phyloP scores from a whole-genome alignment of 768 basidiomycete genomes.

The Termitomyces sp. region DNA sequence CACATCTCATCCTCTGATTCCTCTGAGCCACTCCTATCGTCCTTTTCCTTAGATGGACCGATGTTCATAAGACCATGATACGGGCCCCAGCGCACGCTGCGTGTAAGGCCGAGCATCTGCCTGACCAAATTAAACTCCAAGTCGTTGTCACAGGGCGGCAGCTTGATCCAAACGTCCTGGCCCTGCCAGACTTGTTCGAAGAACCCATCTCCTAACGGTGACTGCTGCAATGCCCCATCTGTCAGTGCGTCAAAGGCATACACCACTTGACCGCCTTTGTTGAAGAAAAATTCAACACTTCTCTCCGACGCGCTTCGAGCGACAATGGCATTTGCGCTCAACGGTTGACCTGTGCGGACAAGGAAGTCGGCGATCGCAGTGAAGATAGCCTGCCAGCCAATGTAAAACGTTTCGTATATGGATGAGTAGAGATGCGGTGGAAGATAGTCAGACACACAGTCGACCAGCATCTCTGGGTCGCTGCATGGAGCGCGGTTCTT shows the following conservation, averaged over 20 bases:
- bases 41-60: background rate
- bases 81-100: slow-evolving; percentile 14
- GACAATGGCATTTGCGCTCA: background rate
- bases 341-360: background rate
- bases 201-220: slow-evolving; percentile 18
- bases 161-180: slow-evolving; percentile 10
- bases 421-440: slow-evolving; percentile 6
- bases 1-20: background rate
- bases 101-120: slow-evolving; percentile 17
- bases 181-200: slow-evolving; percentile 16
- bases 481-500: background rate
- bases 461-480: background rate
- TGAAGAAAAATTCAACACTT: slow-evolving; percentile 12
- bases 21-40: background rate
- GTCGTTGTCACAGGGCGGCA: slow-evolving; percentile 21
- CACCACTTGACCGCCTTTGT: slow-evolving; percentile 20
- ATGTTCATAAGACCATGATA: background rate
- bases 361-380: slow-evolving; percentile 15
- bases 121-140: slow-evolving; percentile 23
- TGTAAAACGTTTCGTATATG: slow-evolving; percentile 18
- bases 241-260: slow-evolving; percentile 24
- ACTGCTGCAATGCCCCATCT: slow-evolving; percentile 19
- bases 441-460: slow-evolving; percentile 1
- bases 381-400: slow-evolving; percentile 22
- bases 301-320: background rate